These are phyloP conservation scores for Elaeis oleifera DNA, from an alignment of 202 grass and related monocot species.

Conservation along the genomic window DNA sequence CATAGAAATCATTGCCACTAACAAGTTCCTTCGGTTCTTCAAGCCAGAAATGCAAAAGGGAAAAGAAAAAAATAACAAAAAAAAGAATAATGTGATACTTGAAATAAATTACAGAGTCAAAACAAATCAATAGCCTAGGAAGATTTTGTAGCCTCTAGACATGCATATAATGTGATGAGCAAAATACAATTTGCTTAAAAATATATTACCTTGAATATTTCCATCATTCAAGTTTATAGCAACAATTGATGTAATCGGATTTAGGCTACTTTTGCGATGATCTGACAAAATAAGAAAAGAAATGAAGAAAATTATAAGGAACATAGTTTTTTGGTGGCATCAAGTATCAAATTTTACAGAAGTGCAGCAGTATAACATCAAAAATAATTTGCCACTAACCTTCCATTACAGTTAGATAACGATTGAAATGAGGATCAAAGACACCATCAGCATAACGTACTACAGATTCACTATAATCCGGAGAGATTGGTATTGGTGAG, in stretches of 20 bases:
- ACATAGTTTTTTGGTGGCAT: slow-evolving; percentile 11
- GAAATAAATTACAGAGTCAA: slow-evolving; percentile 14
- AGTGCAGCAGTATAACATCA: slow-evolving; percentile 1
- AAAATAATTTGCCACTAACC: slow-evolving; percentile 20
- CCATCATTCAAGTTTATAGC: slow-evolving; percentile 35
- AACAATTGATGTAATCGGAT: slow-evolving; percentile 59
- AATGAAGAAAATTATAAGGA: slow-evolving; percentile 18
- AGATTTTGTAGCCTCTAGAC: no score
- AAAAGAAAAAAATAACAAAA: slow-evolving; percentile 21
- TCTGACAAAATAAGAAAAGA: slow-evolving; percentile 36
- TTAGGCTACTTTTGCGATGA: slow-evolving; percentile 58
- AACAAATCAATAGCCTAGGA: slow-evolving; percentile 19
- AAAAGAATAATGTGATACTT: neutral
- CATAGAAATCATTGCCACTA: slow-evolving; percentile 86
- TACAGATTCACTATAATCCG: slow-evolving; percentile 58
- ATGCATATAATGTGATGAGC: no score
- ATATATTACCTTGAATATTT: slow-evolving; percentile 45
- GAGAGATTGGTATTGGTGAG: slow-evolving; percentile 62
- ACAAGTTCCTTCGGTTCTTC: slow-evolving; percentile 82
- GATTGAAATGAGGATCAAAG: slow-evolving; percentile 76
- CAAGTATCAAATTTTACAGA: slow-evolving; percentile 10
- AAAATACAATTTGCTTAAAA: neutral
- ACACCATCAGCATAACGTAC: slow-evolving; percentile 88
- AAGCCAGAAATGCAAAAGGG: slow-evolving; percentile 20
- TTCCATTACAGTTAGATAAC: slow-evolving; percentile 90